Evolutionary conservation across 2,329 filamentous ascomycete species (phyloP), one percentile per base, ranked within the genome.

Genomic region (Beauveria rudraprayagi): DNA sequence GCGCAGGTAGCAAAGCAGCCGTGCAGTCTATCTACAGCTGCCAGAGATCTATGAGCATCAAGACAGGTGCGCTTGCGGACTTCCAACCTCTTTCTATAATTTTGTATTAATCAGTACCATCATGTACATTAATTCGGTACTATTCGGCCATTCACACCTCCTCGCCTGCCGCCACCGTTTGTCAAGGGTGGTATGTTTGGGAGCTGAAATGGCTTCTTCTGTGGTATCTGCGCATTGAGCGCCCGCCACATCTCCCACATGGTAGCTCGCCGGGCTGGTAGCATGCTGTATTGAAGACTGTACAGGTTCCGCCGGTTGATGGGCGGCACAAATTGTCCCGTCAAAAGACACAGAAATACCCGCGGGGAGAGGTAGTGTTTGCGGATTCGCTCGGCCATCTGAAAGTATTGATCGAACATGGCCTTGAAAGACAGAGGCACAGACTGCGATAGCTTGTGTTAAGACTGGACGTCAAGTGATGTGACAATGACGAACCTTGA

Each of bases 371-470:
- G 81, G 72, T 99, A 99, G 76, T 99, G 94, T 72, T 96, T 96
- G 61, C 91, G 88, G 64, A 99, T 91, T 53, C 94, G 91, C 65
- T 90, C 86, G 30, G 89, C 92, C 69, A 99, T 91, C 72, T 97
- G 92, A 70, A 95, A 96, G 76, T 99, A 99, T 70, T 97, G 92
- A 63, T 95, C 85, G 74, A 99, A 97, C 85, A 97, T 97, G 68
- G 90, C 90, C n/a, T 87, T 84, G 66, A 97, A 90, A 3, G 90
- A 87, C 7, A 99, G 83, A 2, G 94, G 93, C 7, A 96, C 89
- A 3, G 93, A 93, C 87, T 94, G 67, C 4, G 26, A 3, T 4
- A 17, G 5, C 34, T 57, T 56, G 41, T 61, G 61, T 65, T 52
- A 59, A 48, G 6, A 6, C 11, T 8, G 24, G 10, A 11, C 9